Base-by-base conservation (phyloP, 306 rosid species). In the Quillaja saponaria region DNA sequence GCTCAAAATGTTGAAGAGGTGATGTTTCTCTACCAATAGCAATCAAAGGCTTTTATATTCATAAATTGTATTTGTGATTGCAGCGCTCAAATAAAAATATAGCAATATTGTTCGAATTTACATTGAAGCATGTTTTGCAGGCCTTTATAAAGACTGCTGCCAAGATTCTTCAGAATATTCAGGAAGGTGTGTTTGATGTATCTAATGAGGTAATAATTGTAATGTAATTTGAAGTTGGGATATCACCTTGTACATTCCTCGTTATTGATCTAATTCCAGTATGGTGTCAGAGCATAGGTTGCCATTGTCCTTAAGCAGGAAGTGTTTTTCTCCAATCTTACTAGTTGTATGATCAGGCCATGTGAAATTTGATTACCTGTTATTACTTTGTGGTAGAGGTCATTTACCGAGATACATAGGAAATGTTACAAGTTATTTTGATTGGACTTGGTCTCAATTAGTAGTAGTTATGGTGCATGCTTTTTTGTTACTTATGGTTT, bases 1-100 rank as follows among this genome's bases (percentile, higher is more conserved):
- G 95, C 95, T 56, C 98, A 86, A 79, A 82, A 88, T 66, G 98
- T 88, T 4, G 98, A 91, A 73, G 98, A 91, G 98, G 98, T 88
- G 58, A 80, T 70, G 19, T 7, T 25, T 45, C 71, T 65, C 31
- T 7, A 47, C 56, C 49, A 8, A 65, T 48, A 38, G 46, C 60
- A 20, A 66, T 15, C 19, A 40, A 44, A 2, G 58, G 44, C 53
- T 40, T 49, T 21, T 3, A 16, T 35, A 13, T 35, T 20, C 12
- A 34, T 19, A 10, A 46, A 9, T 25, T 67, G 14, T 47, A 40
- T 47, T 10, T 14, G 13, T 49, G 17, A 19, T 34, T 33, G 59
- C 31, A 48, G 35, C 4, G 31, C 55, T 19, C 46, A 16, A 55
- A 15, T 34, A 55, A 67, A 47, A 18, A 31, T 37, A 34, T 40